Evolutionary conservation across 2,329 filamentous ascomycete species (phyloP).

Genomic region (Scortechinia acanthostroma): DNA sequence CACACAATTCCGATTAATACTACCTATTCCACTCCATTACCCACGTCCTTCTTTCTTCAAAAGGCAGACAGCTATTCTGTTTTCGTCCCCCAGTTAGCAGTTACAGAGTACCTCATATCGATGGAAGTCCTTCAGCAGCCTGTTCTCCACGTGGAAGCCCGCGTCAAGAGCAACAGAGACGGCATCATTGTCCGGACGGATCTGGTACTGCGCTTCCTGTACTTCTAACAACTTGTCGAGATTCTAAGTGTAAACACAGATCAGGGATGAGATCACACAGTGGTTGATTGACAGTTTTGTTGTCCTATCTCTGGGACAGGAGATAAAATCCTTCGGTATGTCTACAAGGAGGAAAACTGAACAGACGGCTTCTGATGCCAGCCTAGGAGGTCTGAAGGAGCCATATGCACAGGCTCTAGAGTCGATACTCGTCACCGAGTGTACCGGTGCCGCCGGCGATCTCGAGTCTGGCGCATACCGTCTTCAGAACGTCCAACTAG

Average conservation of each 20-base stretch:
- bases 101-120: too few relatives aligned
- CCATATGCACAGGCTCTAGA: slow-evolving; percentile 16
- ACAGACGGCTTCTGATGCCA: too few relatives aligned
- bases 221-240: neutral
- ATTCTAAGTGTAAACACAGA: too few relatives aligned
- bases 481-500: slow-evolving; percentile 22
- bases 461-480: slow-evolving; percentile 14
- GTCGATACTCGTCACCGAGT: slow-evolving; percentile 25
- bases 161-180: slow-evolving; percentile 14
- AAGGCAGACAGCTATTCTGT: too few relatives aligned
- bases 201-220: slow-evolving; percentile 13
- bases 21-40: too few relatives aligned
- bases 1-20: too few relatives aligned
- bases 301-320: slow-evolving; percentile 19
- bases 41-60: too few relatives aligned
- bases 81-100: too few relatives aligned
- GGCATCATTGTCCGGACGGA: slow-evolving; percentile 17
- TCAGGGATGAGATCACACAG: slow-evolving; percentile 21
- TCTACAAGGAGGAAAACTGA: too few relatives aligned
- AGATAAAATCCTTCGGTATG: slow-evolving; percentile 18
- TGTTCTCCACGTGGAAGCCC: slow-evolving; percentile 26
- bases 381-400: slow-evolving; percentile 14
- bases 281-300: slow-evolving; percentile 23
- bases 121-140: slow-evolving; percentile 10
- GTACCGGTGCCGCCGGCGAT: slow-evolving; percentile 13